These are phyloP conservation scores for Craspedostauros australis DNA, from an alignment of 108 stramenopile species.

Conservation along the genomic window DNA sequence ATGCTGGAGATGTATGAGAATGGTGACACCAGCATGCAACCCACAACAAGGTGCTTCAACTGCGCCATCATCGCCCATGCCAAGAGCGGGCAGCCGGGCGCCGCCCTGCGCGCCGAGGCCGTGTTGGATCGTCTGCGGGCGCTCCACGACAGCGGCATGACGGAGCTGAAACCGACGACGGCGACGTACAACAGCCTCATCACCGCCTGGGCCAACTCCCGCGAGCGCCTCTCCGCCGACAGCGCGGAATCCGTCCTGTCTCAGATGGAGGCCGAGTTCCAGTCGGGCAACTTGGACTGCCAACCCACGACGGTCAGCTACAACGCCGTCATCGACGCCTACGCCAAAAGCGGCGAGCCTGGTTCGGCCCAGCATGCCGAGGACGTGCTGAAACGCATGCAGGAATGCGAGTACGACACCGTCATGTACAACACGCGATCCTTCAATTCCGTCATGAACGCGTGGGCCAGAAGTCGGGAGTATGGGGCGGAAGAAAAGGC, in stretches of 20 bases:
- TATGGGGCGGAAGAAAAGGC: constrained; percentile 44
- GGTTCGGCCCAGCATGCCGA: constrained; percentile 52
- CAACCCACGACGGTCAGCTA: constrained; percentile 60
- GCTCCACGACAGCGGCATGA: constrained; percentile 29
- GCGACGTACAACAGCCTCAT: constrained; percentile 67
- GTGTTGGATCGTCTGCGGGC: constrained; percentile 31
- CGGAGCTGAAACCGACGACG: constrained; percentile 30
- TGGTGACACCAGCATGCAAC: constrained; percentile 21
- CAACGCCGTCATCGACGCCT: constrained; percentile 57
- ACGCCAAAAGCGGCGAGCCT: constrained; percentile 46
- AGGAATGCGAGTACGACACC: constrained; percentile 37
- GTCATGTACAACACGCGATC: constrained; percentile 57
- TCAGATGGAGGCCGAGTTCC: constrained; percentile 51
- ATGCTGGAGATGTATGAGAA: constrained; percentile 25
- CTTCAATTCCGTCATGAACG: constrained; percentile 53
- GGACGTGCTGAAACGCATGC: constrained; percentile 59
- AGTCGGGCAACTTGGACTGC: constrained; percentile 33
- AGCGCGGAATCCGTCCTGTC: constrained; percentile 55
- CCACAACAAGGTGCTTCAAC: constrained; percentile 31
- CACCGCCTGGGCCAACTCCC: constrained; percentile 51
- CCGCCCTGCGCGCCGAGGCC: constrained; percentile 43
- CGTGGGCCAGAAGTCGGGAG: constrained; percentile 49
- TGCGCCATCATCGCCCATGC: constrained; percentile 33
- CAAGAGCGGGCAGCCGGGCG: constrained; percentile 56
- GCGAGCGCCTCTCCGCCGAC: constrained; percentile 42